Base-by-base conservation (phyloP, 2,329 filamentous ascomycete species). In the Bipolaris gigantea region DNA sequence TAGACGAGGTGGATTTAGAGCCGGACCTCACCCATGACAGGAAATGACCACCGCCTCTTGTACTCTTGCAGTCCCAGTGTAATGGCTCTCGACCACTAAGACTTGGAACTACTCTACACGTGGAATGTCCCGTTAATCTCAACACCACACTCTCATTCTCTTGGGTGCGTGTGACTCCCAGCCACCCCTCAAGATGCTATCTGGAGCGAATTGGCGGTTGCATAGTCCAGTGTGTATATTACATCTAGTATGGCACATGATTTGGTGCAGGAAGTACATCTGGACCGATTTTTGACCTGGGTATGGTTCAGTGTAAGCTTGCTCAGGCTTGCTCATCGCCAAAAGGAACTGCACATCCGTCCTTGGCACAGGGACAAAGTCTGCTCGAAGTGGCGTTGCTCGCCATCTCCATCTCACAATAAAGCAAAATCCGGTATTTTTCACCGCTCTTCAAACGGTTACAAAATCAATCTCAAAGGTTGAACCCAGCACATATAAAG, bases 181-280 rank as follows among this genome's bases (percentile, higher is more conserved):
- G 67, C 3, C 65, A 70, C 32, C 27, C 10, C 67, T 61, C 62
- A 13, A 50, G 57, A n/a, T 69, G 67, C 47, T 62, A 8, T 19
- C 32, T 10, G 59, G 62, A 64, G 69, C 39, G 62, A 61, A 7
- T 55, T 62, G 18, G 50, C 59, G n/a, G 48, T 68, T n/a, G 56
- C 61, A 8, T 70, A 63, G 66, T 57, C 55, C 9, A 64, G 51
- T 40, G 56, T 60, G 2, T 69, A 67, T 47, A 53, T 66, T 10
- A 56, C 68, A 13, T 64, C 67, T 25, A 63, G 64, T 16, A 50
- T 70, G 36, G 66, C 66, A 16, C 64, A 70, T 53, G 57, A 59
- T 18, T 63, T 8, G 61, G 65, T 3, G 65, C 55, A 16, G 62
- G 64, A 63, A 67, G 65, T 25, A 50, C 57, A n/a, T 38, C 58